Base-by-base conservation (phyloP, 2,329 filamentous ascomycete species). In the Xylariaceae sp. region DNA sequence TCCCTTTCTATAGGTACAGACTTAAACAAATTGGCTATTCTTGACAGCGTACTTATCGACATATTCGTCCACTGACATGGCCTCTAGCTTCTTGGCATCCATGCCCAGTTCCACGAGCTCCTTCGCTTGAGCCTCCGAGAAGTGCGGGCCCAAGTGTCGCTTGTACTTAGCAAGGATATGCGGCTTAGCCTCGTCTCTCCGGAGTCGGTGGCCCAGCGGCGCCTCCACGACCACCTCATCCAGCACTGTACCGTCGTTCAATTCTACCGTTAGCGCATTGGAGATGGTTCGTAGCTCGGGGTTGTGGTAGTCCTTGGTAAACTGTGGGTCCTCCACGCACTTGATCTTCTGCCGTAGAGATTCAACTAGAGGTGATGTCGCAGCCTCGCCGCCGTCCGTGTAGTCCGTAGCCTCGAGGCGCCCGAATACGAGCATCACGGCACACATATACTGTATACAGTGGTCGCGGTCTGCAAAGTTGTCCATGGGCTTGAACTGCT, bases 391-490 rank as follows among this genome's bases (percentile, higher is more conserved):
- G 66, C 90, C 91, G 72, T 99, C 94, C 40, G 86, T 86, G 81
- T 99, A 99, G 79, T 99, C 94, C 62, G 83, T 89, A 44, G 94
- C 93, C 67, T 92, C 89, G 59, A 99, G 88, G 63, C 94, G 92
- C 74, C 94, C 91, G 75, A 93, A 97, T 64, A 89, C 88, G 64
- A 99, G 88, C 92, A 97, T 97, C 68, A 91, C 92, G 61, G 92
- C 81, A 71, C 91, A 90, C 94, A 99, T 99, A 85, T 99, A 99
- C 80, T 97, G 94, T 65, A 99, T 93, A 79, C 94, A 99, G 84
- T 99, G 94, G 77, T 99, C 94, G 70, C 94, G 92, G 78, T 99
- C 94, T 70, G 94, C 94, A 71, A 97, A 99, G 86, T 99, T 99
- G 81, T 97, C 92, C 91, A 99, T 96, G 66, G 92, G 87, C 84